Evolutionary conservation across 1,284 basidiomycete genomes (phyloP), one percentile per base, ranked within the genome.

Genomic region (Athelia sp.): DNA sequence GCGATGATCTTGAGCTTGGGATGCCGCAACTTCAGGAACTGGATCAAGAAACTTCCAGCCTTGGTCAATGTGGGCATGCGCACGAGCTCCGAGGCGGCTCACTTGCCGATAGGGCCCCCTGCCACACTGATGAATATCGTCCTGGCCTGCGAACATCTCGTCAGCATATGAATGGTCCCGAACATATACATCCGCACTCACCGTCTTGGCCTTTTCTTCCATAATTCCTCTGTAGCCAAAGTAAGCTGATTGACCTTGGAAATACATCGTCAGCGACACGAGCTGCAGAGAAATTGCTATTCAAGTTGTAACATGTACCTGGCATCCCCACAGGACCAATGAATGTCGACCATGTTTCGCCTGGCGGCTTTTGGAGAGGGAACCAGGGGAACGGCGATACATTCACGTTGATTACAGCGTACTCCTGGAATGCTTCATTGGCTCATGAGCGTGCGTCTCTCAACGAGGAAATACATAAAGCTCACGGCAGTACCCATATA

Each of bases 21-120:
- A 0, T 82, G 84, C 11, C 78, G 74, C 3, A 69, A 65, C 53
- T 84, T 87, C 1, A 81, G 82, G n/a, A 86, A 70, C 65, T 89
- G 79, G 23, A 75, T 70, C 15, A 79, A 75, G 18, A 75, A 54
- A 3, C 72, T 72, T 22, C 9, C 2, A 22, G 21, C 34, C 9
- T 18, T 19, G 29, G n/a, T 19, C 17, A 17, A 24, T 21, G 21
- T 18, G 24, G 11, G 17, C 23, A 17, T 9, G 21, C 9, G 6
- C 15, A 40, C 10, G n/a, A 10, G 32, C 17, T 14, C 34, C 32
- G 10, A 23, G 22, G 11, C 24, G 46, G 43, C 70, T 52, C 49
- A 72, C 71, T 66, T 69, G 55, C 71, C 72, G 26, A 73, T 71
- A 23, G 70, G 64, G 2, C 68, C 59, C 56, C n/a, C 81, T 2